Evolutionary conservation across 2,329 filamentous ascomycete genomes (phyloP).

Genomic region (Xylaria sp.): DNA sequence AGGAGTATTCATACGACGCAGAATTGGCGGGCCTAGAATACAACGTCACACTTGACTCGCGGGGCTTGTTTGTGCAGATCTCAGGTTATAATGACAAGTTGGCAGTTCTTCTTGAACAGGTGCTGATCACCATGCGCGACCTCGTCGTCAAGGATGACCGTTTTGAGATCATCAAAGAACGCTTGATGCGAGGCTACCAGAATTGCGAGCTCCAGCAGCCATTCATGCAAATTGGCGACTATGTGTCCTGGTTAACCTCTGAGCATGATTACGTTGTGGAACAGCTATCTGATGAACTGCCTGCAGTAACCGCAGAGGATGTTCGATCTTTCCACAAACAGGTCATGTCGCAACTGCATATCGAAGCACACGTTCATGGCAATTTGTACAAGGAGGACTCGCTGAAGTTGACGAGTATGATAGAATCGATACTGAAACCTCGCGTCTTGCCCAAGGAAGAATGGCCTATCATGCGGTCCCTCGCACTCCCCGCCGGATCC

Average conservation of each 20-base stretch:
- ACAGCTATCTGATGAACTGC: conserved; percentile 81
- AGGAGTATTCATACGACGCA: conserved; percentile 95
- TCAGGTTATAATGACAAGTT: conserved; percentile 98
- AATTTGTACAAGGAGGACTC: conserved; percentile 96
- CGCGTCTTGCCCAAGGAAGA: conserved; percentile 78
- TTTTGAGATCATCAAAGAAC: conserved; percentile 92
- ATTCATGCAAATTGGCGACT: conserved; percentile 88
- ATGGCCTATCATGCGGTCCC: conserved; percentile 80
- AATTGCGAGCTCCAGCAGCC: conserved; percentile 92
- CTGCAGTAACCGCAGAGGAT: conserved; percentile 77
- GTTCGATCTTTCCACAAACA: conserved; percentile 83
- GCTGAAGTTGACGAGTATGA: conserved; percentile 82
- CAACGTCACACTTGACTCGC: conserved; percentile 75
- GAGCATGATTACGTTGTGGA: conserved; percentile 84
- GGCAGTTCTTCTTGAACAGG: conserved; percentile 87
- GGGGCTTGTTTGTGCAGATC: conserved; percentile 81
- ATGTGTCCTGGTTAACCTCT: conserved; percentile 80
- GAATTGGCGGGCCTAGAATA: conserved; percentile 92
- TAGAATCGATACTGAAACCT: conserved; percentile 82
- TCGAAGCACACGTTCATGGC: conserved; percentile 89
- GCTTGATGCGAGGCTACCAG: conserved; percentile 77
- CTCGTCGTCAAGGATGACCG: conserved; percentile 86
- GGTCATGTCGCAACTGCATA: conserved; percentile 82
- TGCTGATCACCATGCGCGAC: conserved; percentile 84
- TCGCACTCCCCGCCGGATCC: conserved; percentile 80